phyloP scores from a whole-genome alignment of 768 basidiomycete species.

The Xanthoconium stramineum region DNA sequence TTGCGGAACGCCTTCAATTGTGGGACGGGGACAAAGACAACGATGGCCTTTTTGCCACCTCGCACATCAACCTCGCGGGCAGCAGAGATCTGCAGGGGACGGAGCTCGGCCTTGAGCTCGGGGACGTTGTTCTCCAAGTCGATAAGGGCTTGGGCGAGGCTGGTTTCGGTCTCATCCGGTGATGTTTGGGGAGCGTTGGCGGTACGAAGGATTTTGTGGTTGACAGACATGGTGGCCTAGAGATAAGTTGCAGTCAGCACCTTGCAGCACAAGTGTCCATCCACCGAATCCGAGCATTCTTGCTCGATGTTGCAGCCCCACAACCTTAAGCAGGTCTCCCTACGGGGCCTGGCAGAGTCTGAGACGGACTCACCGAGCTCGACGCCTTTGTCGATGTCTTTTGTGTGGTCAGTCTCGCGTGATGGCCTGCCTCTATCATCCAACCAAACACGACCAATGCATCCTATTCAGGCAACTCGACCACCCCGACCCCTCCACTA shows the following conservation, averaged over 20 bases:
- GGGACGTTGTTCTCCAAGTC: constrained; percentile 99
- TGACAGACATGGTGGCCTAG: constrained; percentile 59
- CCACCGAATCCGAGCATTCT: constrained; percentile 46
- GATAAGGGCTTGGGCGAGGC: constrained; percentile 90
- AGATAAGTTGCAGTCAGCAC: constrained; percentile 37
- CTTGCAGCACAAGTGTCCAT: constrained; percentile 43
- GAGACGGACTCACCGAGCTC: constrained; percentile 63
- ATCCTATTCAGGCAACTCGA: constrained; percentile 13
- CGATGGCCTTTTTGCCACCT: constrained; percentile 99
- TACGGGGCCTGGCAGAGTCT: constrained; percentile 21
- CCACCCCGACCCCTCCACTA: constrained; percentile 10
- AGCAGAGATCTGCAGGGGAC: constrained; percentile 94
- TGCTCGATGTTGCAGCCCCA: constrained; percentile 13
- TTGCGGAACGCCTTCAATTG: constrained; percentile 99
- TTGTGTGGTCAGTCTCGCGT: constrained; percentile 13
- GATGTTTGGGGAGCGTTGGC: constrained; percentile 90
- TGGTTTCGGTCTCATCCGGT: constrained; percentile 89
- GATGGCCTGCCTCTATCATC: constrained; percentile 7
- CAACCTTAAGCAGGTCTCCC: constrained; percentile 20
- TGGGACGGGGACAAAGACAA: constrained; percentile 96
- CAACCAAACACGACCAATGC: constrained; percentile 32
- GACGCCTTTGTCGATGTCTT: constrained; percentile 54
- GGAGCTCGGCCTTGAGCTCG: constrained; percentile 96
- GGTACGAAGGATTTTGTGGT: constrained; percentile 90
- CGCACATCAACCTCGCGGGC: constrained; percentile 99